Base-by-base conservation (phyloP, 2,329 filamentous ascomycete species). In the Sodiomyces alkalinus region DNA sequence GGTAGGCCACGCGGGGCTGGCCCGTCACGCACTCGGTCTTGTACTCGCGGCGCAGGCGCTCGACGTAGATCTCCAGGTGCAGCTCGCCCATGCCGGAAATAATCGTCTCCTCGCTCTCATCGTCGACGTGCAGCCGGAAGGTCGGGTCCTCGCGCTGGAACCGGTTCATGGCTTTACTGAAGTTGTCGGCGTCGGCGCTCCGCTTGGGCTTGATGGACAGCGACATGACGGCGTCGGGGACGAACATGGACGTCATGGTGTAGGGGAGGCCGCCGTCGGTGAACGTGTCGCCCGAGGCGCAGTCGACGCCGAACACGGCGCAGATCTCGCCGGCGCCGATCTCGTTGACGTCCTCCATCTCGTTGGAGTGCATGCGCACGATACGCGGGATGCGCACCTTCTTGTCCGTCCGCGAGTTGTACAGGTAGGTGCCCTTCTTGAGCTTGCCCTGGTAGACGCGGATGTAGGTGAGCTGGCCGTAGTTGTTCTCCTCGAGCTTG, bases 141-240 rank as follows among this genome's bases (percentile, higher is more conserved):
- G 90, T 98, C 4, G 90, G 90, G 46, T 98, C 90, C 58, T 98
- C 90, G 38, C 90, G 80, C 58, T 94, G 87, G 70, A 98, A 98
- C 42, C 90, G 81, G 52, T 87, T 90, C 75, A 98, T 96, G 41
- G 90, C 90, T 61, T 98, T 98, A 48, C 78, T 86, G 67, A 98
- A 98, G 61, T 92, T 90, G 49, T 82, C 74, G 33, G 79, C 75
- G 46, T 98, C 87, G 52, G 82, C 90, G 50, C 71, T 85, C 52
- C 82, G 75, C 66, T 96, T 96, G 26, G 90, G 90, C 56, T 82
- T 85, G 64, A 98, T 96, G 14, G 86, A 94, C 22, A 98, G 74
- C 12, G 87, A 96, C 57, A 98, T 94, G 61, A 98, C 90, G 17
- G 90, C 82, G 50, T 98, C 90, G 7, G 90, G 90, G 24, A 98